Evolutionary conservation across 2,329 filamentous ascomycete genomes (phyloP).

Genomic region (Monilinia fructicola): DNA sequence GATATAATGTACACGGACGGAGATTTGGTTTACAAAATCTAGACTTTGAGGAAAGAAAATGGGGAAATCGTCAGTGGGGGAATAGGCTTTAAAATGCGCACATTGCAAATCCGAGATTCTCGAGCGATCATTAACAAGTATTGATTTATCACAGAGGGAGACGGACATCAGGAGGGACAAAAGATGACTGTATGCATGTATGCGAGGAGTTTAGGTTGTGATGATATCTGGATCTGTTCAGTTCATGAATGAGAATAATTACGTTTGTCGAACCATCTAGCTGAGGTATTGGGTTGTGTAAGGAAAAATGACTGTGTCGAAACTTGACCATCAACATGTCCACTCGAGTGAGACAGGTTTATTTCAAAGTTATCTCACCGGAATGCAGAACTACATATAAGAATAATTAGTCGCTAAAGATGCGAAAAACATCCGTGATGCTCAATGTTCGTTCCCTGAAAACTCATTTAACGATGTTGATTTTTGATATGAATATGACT

Average conservation of each 20-base stretch:
- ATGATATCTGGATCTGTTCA: slow-evolving; percentile 13
- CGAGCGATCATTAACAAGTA: neutral
- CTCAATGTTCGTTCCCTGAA: neutral
- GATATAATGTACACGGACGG: slow-evolving; percentile 81
- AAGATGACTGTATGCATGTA: slow-evolving; percentile 9
- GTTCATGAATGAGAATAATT: slow-evolving; percentile 7
- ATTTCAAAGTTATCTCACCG: neutral
- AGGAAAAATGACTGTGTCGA: neutral
- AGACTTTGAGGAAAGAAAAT: slow-evolving; percentile 35
- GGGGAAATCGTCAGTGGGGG: neutral
- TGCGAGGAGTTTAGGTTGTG: slow-evolving; percentile 18
- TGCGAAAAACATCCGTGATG: neutral
- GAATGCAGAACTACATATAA: neutral
- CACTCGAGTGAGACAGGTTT: neutral
- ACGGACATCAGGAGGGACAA: neutral
- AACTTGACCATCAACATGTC: neutral
- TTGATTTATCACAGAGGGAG: neutral
- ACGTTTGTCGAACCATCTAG: neutral
- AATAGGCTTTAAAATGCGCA: neutral
- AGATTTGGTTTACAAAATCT: slow-evolving; percentile 70
- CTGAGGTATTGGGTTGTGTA: neutral
- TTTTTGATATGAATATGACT: neutral
- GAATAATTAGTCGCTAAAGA: neutral
- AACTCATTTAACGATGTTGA: neutral
- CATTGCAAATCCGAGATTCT: neutral